Conservation (phyloP, 257 asterid genomes). For the Gentiana dahurica region DNA sequence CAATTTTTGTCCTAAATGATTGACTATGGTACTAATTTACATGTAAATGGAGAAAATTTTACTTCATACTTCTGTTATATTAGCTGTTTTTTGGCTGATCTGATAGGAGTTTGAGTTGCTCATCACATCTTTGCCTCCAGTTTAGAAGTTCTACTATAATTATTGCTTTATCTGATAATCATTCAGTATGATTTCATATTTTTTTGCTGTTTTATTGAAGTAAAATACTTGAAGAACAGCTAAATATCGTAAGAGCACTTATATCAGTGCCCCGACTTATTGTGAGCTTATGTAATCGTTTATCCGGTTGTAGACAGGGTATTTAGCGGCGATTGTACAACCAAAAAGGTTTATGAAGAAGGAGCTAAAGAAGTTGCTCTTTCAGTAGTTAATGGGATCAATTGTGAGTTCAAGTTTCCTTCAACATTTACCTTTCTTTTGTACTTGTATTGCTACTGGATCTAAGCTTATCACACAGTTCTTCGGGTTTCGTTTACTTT, state of each 20-base stretch:
- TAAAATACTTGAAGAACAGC: not conserved
- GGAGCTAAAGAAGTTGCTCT: constrained; percentile 88
- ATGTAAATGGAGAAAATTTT: not conserved
- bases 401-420: constrained; percentile 43
- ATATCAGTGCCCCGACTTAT: not conserved
- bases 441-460: not conserved
- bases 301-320: constrained; percentile 53
- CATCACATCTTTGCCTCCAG: too few species aligned
- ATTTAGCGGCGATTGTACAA: constrained; percentile 57
- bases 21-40: too few species aligned
- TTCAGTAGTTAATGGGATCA: constrained; percentile 74
- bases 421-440: not conserved
- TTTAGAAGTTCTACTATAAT: too few species aligned
- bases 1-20: too few species aligned
- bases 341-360: constrained; percentile 81
- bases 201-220: not conserved
- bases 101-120: not conserved
- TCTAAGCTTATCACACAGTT: constrained; percentile 12
- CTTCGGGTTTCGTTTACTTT: not conserved
- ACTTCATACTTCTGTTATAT: not conserved
- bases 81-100: not conserved
- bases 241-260: not conserved
- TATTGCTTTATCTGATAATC: not conserved
- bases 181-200: too few species aligned
- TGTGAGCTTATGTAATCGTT: not conserved